Percentiles rank a stretch among this genome's conserved stretches.
Conservation (phyloP, 768 basidiomycete genomes). For the Cyclocybe aegerita region DNA sequence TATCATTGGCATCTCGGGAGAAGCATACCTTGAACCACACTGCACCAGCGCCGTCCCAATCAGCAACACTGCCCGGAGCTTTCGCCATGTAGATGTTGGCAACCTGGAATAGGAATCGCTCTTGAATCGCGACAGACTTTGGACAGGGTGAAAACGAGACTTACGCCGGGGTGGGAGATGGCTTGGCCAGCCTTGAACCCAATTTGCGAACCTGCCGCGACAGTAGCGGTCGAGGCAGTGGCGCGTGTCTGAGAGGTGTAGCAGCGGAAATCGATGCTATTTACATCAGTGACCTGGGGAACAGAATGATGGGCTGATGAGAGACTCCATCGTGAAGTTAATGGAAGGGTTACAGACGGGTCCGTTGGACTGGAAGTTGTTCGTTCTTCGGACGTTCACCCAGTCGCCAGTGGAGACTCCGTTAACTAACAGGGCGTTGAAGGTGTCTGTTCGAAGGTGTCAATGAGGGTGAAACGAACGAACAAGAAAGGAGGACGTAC, state of each 20-base stretch:
- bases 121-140: not conserved
- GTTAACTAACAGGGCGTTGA: conserved; percentile 40
- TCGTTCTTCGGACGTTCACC: conserved; percentile 43
- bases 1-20: not conserved
- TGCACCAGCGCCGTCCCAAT: conserved; percentile 40
- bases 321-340: not conserved
- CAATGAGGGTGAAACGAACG: no score
- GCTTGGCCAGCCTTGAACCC: conserved; percentile 7
- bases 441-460: conserved; percentile 34
- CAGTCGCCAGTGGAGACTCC: conserved; percentile 37
- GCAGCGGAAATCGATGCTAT: conserved; percentile 46
- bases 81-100: conserved; percentile 23
- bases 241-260: conserved; percentile 40
- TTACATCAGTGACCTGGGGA: conserved; percentile 43
- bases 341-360: conserved; percentile 25
- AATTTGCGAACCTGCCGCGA: conserved; percentile 23
- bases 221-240: conserved; percentile 41
- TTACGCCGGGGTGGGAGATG: conserved; percentile 21
- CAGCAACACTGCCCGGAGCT: conserved; percentile 23
- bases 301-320: not conserved
- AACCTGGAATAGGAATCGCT: conserved; percentile 5
- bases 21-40: conserved; percentile 47
- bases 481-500: no score
- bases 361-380: conserved; percentile 41
- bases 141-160: not conserved